Evolutionary conservation across 345 rosid species (phyloP).

Genomic region (Trapa bicornis): DNA sequence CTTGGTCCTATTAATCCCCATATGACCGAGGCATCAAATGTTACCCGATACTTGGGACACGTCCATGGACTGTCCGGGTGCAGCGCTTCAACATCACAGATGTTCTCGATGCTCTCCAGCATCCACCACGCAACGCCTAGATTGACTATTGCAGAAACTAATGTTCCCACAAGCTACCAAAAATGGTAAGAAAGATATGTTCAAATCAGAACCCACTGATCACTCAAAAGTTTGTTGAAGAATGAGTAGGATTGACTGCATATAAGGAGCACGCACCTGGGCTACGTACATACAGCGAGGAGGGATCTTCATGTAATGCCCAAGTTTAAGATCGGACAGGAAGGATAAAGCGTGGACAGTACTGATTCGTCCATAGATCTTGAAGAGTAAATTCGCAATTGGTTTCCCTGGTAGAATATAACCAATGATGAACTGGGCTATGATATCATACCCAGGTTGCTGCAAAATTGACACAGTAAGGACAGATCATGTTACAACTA

Average conservation of each 20-base stretch:
- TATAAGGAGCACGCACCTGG: slow-evolving; percentile 36
- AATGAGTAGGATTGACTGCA: not conserved
- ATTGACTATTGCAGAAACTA: slow-evolving; percentile 66
- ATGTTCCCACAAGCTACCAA: slow-evolving; percentile 65
- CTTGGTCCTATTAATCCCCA: slow-evolving; percentile 94
- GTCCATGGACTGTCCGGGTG: slow-evolving; percentile 98
- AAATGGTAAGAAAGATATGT: not conserved
- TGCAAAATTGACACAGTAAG: slow-evolving; percentile 21
- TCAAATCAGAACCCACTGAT: not conserved
- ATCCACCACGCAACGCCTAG: slow-evolving; percentile 99
- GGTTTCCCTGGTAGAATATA: slow-evolving; percentile 85
- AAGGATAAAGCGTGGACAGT: slow-evolving; percentile 93
- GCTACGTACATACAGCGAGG: slow-evolving; percentile 95
- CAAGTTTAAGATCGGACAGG: slow-evolving; percentile 95
- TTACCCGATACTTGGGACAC: slow-evolving; percentile 93
- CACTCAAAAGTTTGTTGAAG: not conserved
- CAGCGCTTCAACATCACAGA: slow-evolving; percentile 54
- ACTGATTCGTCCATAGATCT: slow-evolving; percentile 93
- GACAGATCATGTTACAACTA: not conserved
- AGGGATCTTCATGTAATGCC: slow-evolving; percentile 98
- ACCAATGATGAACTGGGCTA: slow-evolving; percentile 95
- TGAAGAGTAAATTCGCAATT: slow-evolving; percentile 86
- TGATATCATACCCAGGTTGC: slow-evolving; percentile 99
- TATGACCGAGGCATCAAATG: slow-evolving; percentile 91
- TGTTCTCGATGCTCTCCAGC: slow-evolving; percentile 74